Percentiles rank a stretch among this genome's conserved stretches.
These are phyloP conservation scores for Ogataea saltuana DNA, from an alignment of 805 yeast species.

Conservation along the genomic window DNA sequence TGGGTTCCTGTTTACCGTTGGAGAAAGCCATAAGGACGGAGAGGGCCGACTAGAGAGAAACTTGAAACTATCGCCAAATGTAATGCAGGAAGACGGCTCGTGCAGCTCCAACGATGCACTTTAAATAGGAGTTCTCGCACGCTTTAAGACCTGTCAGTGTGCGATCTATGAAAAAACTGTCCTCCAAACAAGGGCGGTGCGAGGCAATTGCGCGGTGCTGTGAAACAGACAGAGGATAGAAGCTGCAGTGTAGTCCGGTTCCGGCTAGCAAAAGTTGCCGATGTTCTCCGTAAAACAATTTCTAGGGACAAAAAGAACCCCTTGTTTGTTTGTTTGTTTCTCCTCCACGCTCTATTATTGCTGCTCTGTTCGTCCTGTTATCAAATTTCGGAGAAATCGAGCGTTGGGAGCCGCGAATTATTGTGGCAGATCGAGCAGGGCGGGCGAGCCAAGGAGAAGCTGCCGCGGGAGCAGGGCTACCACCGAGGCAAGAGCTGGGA, in stretches of 20 bases:
- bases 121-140: too few relatives aligned
- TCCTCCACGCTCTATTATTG: slow-evolving; percentile 8
- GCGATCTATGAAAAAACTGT: not conserved
- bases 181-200: too few relatives aligned
- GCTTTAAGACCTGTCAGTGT: not conserved
- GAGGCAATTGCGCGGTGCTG: too few relatives aligned
- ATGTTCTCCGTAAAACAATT: not conserved
- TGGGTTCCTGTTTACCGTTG: not conserved
- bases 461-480: too few relatives aligned
- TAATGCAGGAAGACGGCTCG: too few relatives aligned
- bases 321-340: not conserved
- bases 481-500: too few relatives aligned
- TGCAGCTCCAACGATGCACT: too few relatives aligned
- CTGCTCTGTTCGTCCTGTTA: slow-evolving; percentile 10
- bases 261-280: not conserved
- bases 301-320: not conserved
- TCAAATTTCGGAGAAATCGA: slow-evolving; percentile 9
- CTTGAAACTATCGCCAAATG: too few relatives aligned
- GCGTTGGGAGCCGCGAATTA: not conserved
- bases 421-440: slow-evolving; percentile 4
- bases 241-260: not conserved
- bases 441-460: too few relatives aligned
- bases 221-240: not conserved
- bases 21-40: slow-evolving; percentile 2
- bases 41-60: too few relatives aligned